Evolutionary conservation across 768 basidiomycete species (phyloP).

Genomic region (Lentinula detonsa): DNA sequence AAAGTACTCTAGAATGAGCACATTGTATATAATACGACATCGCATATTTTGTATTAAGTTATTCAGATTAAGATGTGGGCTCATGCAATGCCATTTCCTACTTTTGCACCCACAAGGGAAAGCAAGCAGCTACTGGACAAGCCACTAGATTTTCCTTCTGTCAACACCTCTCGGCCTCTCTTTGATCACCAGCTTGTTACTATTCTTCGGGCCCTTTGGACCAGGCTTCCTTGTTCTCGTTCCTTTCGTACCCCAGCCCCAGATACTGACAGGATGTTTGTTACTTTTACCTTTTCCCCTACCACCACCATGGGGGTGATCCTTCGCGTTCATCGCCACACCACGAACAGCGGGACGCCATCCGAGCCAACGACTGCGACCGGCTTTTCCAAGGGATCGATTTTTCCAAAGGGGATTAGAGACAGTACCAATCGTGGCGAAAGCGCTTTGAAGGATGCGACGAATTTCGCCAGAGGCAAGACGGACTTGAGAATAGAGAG

Average conservation of each 20-base stretch:
- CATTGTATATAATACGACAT: neutral
- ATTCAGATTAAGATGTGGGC: no score
- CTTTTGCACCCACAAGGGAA: neutral
- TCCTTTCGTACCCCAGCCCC: constrained; percentile 92
- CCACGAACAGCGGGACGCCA: constrained; percentile 82
- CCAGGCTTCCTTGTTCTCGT: constrained; percentile 91
- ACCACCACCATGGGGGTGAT: constrained; percentile 97
- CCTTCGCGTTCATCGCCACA: constrained; percentile 95
- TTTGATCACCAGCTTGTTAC: constrained; percentile 84
- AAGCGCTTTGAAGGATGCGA: constrained; percentile 72
- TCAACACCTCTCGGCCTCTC: constrained; percentile 69
- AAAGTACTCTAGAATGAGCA: neutral
- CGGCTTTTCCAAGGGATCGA: constrained; percentile 85
- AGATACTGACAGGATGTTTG: constrained; percentile 88
- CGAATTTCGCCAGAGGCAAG: constrained; percentile 93
- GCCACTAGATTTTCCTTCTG: neutral
- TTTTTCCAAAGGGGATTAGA: constrained; percentile 90
- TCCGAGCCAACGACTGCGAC: constrained; percentile 83
- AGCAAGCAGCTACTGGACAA: no score
- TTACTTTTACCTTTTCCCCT: constrained; percentile 97
- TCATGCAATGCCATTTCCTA: neutral
- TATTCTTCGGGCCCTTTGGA: constrained; percentile 83
- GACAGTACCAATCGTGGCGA: constrained; percentile 86
- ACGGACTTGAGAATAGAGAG: constrained; percentile 67
- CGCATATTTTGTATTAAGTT: neutral